Base-by-base conservation (phyloP, 345 rosid species). In the Melastoma malabathricum region DNA sequence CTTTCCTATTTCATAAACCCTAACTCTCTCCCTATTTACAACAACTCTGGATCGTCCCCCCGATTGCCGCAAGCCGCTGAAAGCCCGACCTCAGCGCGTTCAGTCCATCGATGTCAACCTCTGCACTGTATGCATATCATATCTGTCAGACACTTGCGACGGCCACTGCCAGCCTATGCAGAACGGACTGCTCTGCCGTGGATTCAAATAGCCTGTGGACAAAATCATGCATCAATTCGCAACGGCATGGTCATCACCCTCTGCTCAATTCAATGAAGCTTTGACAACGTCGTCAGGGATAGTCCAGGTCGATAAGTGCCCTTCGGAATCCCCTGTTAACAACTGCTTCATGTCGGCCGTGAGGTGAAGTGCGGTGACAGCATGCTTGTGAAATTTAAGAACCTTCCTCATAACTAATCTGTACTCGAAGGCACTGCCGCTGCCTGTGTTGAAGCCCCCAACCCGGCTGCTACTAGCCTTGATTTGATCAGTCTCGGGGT, bases 281-380 rank as follows among this genome's bases (percentile, higher is more conserved):
- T 66, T 76, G 57, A 77, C 71, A 68, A 74, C 75, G 69, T 83
- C 97, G 53, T 88, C 99, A 20, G 84, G 86, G n/a, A 85, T 54
- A 7, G 86, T 83, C 99, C 97, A 93, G n/a, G 99, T 88, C 41
- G 73, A 58, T 70, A 93, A 70, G 63, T 88, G 86, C 62, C 99
- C 99, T 19, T 66, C 72, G 18, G 82, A 83, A 69, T 93, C 99
- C 50, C 99, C 99, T 57, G 86, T 93, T 39, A 93, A 73, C 54
- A 93, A 69, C 75, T 93, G 99, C 82, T 85, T 93, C 65, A 85
- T 73, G 64, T 88, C 90, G 43, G 73, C 67, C 13, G 88, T 76
- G 64, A 85, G 78, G 68, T 70, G 68, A 61, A 93, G 86, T 29
- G 99, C 90, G 13, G 95, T 84, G 43, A 93, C 94, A 0, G 99